Evolutionary conservation across 306 rosid genomes (phyloP), one percentile per base, ranked within the genome.

Genomic region (Trifolium subterraneum): DNA sequence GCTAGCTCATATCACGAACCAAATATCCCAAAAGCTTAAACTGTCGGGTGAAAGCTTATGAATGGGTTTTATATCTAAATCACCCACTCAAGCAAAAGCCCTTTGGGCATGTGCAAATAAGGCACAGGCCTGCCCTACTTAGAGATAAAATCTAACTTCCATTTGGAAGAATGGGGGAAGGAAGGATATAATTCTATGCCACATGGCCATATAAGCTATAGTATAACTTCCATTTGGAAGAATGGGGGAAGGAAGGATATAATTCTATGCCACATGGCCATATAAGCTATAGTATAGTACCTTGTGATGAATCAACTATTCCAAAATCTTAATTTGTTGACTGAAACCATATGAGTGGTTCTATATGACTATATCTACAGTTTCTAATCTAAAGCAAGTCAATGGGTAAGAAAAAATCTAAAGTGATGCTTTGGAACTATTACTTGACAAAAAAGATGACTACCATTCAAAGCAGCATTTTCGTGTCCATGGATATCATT

Each of bases 381-480:
- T 27, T 47, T 47, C 44, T 59, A 27, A 76, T 76, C 58, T 56
- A 31, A 54, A 60, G 64, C 50, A 58, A 38, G 29, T 35, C 68
- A 48, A 71, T 48, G 25, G 18, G 54, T 67, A 52, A 64, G 58
- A 65, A 78, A 39, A 59, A 39, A 6, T 69, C 48, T 64, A 64
- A 44, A 23, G 58, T 45, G 23, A 68, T 70, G 68, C 36, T 55
- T 64, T 31, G 41, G 13, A 48, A 66, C 7, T 70, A 63, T 36
- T 13, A 23, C 25, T 56, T 42, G 72, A 48, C n/a, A 75, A n/a
- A 78, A 56, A 61, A 78, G 76, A 51, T 58, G 12, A 38, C 70
- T 42, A 55, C 62, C 65, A 41, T 38, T 51, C 44, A 23, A 35
- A 31, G 6, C 65, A 68, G 25, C 65, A 65, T 60, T 56, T 74